These are phyloP conservation scores for Boletus insuetus DNA, from an alignment of 768 basidiomycete species.

Conservation along the genomic window DNA sequence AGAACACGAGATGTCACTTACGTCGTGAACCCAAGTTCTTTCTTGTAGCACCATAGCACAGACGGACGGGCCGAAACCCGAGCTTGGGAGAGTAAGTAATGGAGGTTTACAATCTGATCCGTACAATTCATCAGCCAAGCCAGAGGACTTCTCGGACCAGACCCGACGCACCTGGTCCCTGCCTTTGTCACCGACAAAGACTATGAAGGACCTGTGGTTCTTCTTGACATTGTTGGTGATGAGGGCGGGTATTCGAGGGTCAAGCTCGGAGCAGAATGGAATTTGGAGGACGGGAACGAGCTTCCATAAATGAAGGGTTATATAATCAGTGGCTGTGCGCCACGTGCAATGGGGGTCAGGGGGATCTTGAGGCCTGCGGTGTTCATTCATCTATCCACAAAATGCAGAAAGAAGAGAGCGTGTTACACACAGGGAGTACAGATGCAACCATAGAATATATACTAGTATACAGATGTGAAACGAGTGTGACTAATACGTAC, in stretches of 20 bases:
- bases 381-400: too few relatives aligned
- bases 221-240: conserved; percentile 92
- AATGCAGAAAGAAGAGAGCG: too few relatives aligned
- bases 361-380: too few relatives aligned
- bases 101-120: conserved; percentile 84
- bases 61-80: conserved; percentile 85
- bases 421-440: too few relatives aligned
- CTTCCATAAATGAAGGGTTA: not conserved
- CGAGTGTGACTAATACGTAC: too few relatives aligned
- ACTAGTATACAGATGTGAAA: too few relatives aligned
- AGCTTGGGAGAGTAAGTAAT: conserved; percentile 91
- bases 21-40: conserved; percentile 96
- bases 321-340: too few relatives aligned
- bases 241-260: conserved; percentile 88
- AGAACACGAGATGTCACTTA: conserved; percentile 32
- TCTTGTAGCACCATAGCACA: conserved; percentile 99
- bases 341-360: too few relatives aligned
- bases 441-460: too few relatives aligned
- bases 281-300: not conserved
- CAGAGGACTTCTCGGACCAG: not conserved
- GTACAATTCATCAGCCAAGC: not conserved
- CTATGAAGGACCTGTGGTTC: conserved; percentile 93
- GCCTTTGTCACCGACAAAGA: conserved; percentile 92
- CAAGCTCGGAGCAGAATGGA: conserved; percentile 41
- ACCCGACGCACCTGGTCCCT: conserved; percentile 73